These are phyloP conservation scores for Neurospora intermedia DNA, from an alignment of 495 filamentous ascomycete genomes.

Conservation along the genomic window DNA sequence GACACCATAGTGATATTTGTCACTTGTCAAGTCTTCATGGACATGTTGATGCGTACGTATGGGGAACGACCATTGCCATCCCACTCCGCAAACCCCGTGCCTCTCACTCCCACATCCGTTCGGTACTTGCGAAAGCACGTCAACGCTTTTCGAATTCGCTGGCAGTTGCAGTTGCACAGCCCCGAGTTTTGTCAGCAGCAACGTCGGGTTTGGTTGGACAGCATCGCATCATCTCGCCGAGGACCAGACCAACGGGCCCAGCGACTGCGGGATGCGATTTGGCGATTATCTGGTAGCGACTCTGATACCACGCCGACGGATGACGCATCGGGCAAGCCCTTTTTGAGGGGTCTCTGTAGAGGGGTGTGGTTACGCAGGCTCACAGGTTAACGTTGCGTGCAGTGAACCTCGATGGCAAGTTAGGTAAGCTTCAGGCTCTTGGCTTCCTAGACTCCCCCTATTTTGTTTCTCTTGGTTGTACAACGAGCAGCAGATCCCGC, in stretches of 20 bases:
- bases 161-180: neutral
- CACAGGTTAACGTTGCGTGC: neutral
- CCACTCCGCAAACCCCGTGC: neutral
- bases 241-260: neutral
- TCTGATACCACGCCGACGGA: neutral
- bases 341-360: neutral
- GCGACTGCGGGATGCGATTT: neutral
- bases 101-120: neutral
- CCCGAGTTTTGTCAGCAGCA: neutral
- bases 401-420: neutral
- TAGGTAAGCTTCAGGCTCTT: neutral
- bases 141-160: neutral
- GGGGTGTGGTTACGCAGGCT: neutral
- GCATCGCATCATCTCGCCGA: neutral
- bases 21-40: neutral
- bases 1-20: neutral
- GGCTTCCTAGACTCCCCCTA: neutral
- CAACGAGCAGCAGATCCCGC: neutral
- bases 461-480: neutral
- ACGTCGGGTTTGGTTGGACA: neutral
- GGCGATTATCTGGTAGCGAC: neutral
- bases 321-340: neutral
- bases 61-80: neutral
- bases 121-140: neutral
- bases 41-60: neutral